A percentile compares a stretch with the other conserved stretches of the same genome.
Evolutionary conservation across 208 protist genomes (phyloP).

Genomic region (Chromosphaera perkinsii): DNA sequence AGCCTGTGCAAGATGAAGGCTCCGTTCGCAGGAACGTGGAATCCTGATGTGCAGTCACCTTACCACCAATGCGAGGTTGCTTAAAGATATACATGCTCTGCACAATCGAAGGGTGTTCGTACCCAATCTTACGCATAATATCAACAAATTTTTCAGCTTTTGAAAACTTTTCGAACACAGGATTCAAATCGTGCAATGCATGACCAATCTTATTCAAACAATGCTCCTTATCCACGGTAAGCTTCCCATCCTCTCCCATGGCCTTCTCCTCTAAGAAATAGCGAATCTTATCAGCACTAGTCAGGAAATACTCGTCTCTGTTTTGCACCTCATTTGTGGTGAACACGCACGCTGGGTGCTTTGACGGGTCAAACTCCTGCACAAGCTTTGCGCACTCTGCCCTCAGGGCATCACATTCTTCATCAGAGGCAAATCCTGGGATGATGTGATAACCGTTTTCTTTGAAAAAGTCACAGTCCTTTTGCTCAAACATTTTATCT

Average conservation of each 20-base stretch:
- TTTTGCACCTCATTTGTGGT: background rate
- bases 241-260: background rate
- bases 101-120: conserved; percentile 44
- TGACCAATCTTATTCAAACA: background rate
- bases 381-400: background rate
- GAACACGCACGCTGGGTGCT: background rate
- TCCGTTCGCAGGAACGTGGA: conserved; percentile 64
- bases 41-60: conserved; percentile 65
- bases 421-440: background rate
- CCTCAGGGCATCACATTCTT: background rate
- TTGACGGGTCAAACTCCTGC: background rate
- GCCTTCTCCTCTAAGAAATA: background rate
- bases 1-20: conserved; percentile 44
- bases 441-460: background rate
- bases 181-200: no score
- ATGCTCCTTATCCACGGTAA: background rate
- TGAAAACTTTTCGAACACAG: no score
- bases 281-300: background rate
- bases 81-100: conserved; percentile 78
- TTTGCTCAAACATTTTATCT: no score
- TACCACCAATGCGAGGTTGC: conserved; percentile 41
- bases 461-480: no score
- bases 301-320: background rate
- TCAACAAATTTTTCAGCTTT: no score
- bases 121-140: conserved; percentile 41